A percentile compares a stretch with the other conserved stretches of the same genome.
These are phyloP conservation scores for Camelina hispida DNA, from an alignment of 345 rosid genomes.

Conservation along the genomic window DNA sequence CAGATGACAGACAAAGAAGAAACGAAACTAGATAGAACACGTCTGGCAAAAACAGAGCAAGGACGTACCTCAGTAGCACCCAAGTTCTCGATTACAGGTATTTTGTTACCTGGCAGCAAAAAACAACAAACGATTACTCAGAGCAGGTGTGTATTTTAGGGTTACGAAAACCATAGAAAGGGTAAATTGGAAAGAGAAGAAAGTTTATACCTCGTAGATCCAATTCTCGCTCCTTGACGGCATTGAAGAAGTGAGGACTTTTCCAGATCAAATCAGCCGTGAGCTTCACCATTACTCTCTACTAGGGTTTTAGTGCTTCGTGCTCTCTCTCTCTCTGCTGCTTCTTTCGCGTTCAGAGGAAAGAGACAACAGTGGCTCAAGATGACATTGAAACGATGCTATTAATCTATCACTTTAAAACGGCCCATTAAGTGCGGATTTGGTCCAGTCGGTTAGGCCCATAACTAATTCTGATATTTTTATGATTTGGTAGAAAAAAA, in stretches of 20 bases:
- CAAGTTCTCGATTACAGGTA: slow-evolving; percentile 95
- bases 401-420: slow-evolving; percentile 9
- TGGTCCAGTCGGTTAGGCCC: slow-evolving; percentile 27
- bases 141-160: slow-evolving; percentile 33
- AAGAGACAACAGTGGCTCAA: slow-evolving; percentile 16
- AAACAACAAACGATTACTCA: background rate
- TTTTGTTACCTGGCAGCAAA: slow-evolving; percentile 74
- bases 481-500: background rate
- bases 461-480: background rate
- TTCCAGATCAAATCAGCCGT: slow-evolving; percentile 99
- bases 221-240: slow-evolving; percentile 92
- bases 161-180: slow-evolving; percentile 25
- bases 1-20: background rate
- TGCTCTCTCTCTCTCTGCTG: background rate
- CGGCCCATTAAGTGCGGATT: slow-evolving; percentile 17
- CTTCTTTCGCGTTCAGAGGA: slow-evolving; percentile 14
- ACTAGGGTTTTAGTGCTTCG: slow-evolving; percentile 39
- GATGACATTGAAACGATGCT: slow-evolving; percentile 2
- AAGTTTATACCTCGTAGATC: slow-evolving; percentile 82
- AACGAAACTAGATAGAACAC: slow-evolving; percentile 7
- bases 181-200: slow-evolving; percentile 16
- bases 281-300: slow-evolving; percentile 81
- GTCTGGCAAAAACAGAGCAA: background rate
- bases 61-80: slow-evolving; percentile 94
- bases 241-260: slow-evolving; percentile 98